phyloP scores from a whole-genome alignment of 345 rosid genomes.

The Mangifera indica region DNA sequence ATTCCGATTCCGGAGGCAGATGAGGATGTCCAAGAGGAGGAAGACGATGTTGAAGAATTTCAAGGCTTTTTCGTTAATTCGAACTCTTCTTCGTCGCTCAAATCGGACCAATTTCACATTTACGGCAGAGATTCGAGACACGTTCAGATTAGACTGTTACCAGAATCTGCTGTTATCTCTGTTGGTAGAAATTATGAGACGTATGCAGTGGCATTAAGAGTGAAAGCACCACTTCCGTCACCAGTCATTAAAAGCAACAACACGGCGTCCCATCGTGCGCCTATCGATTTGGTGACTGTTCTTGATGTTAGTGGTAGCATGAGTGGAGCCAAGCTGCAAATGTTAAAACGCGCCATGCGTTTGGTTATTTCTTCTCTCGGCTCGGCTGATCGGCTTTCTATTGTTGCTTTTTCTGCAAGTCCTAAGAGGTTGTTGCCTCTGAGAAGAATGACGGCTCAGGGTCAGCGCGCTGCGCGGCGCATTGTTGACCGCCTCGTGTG shows the following conservation, averaged over 20 bases:
- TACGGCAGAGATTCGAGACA: slow-evolving; percentile 43
- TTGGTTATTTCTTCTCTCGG: slow-evolving; percentile 62
- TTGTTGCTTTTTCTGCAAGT: slow-evolving; percentile 53
- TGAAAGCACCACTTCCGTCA: slow-evolving; percentile 58
- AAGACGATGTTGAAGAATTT: slow-evolving; percentile 51
- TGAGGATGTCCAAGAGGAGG: slow-evolving; percentile 46
- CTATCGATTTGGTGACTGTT: slow-evolving; percentile 74
- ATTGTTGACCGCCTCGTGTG: slow-evolving; percentile 58
- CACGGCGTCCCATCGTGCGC: slow-evolving; percentile 49
- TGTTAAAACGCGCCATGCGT: slow-evolving; percentile 72
- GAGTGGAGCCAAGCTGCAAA: slow-evolving; percentile 55
- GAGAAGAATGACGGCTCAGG: slow-evolving; percentile 75
- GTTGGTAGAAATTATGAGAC: slow-evolving; percentile 62
- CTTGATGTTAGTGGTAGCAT: slow-evolving; percentile 61
- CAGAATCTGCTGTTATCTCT: slow-evolving; percentile 67
- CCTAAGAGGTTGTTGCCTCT: slow-evolving; percentile 66
- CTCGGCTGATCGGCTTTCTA: slow-evolving; percentile 68
- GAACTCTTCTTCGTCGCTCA: slow-evolving; percentile 36
- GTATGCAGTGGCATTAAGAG: slow-evolving; percentile 53
- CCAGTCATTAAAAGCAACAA: slow-evolving; percentile 18
- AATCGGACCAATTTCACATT: slow-evolving; percentile 41
- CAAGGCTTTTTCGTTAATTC: slow-evolving; percentile 75
- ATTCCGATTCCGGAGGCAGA: slow-evolving; percentile 69
- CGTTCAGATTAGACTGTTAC: slow-evolving; percentile 53
- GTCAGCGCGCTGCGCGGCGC: slow-evolving; percentile 56